Evolutionary conservation across 257 asterid genomes (phyloP), one percentile per base, ranked within the genome.

Genomic region (Jacaranda copaia): DNA sequence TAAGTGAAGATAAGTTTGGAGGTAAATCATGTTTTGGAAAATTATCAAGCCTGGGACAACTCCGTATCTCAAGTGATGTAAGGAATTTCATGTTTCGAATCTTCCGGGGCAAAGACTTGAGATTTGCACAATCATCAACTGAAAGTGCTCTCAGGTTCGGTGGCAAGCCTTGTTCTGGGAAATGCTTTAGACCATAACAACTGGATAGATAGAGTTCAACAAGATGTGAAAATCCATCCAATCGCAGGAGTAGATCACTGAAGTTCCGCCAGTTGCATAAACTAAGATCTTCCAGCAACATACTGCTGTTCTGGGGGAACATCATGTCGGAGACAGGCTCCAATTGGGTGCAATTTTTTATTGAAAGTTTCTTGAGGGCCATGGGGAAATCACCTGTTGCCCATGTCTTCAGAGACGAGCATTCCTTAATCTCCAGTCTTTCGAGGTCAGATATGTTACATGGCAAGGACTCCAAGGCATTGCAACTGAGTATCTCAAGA

Each of bases 121-220:
- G 86, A 43, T 77, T 83, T 38, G 81, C 72, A 79, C 96, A 90
- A 43, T 84, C 81, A 60, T 88, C 96, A 25, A 90, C 74, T 42
- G 86, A 87, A 70, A 90, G 93, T 63, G 86, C 79, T 76, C 92
- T 84, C 70, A 90, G 85, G 77, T 65, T 74, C 15, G 86, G 88
- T 10, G 93, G 89, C 85, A 90, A 71, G 66, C 92, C 93, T 53
- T 82, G 85, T 43, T 85, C 90, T 0, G 96, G 91, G 69, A 90
- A 84, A 60, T 62, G 81, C 85, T 79, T 79, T 46, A 90, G 81
- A 73, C 77, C 53, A 4, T 77, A 42, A 66, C 92, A 89, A 14
- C 79, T 80, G 8, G 87, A 84, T 35, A 91, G 84, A 35, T 85
- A 73, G 10, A 91, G 84, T 63, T 91, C 90, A 12, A 74, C 85